Percentiles rank a stretch among this genome's conserved stretches.
Conservation (phyloP, 2,329 filamentous ascomycete species). For the Bipolaris gigantea region DNA sequence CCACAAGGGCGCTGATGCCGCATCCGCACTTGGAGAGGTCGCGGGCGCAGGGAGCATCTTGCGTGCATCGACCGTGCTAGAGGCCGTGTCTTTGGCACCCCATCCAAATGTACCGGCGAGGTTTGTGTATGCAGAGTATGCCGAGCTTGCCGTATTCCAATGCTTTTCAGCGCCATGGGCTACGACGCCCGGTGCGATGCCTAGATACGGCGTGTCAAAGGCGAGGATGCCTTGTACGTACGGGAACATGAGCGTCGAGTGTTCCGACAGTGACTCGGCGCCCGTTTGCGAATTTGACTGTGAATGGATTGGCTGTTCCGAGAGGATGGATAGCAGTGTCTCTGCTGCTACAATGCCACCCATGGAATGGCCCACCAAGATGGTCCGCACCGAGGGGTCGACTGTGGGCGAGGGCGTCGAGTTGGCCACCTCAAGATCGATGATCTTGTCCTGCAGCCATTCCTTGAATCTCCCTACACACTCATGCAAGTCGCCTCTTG, state of each 20-base stretch:
- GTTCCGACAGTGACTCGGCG: slow-evolving; percentile 38
- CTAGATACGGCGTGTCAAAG: slow-evolving; percentile 91
- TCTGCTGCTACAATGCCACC: slow-evolving; percentile 91
- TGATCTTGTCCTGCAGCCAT: slow-evolving; percentile 88
- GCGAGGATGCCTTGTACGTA: slow-evolving; percentile 88
- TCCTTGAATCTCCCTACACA: slow-evolving; percentile 74
- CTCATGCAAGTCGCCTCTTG: slow-evolving; percentile 72
- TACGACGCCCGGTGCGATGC: slow-evolving; percentile 79
- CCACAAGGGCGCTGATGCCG: slow-evolving; percentile 59
- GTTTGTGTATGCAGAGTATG: slow-evolving; percentile 68
- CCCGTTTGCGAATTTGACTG: slow-evolving; percentile 39
- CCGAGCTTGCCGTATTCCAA: slow-evolving; percentile 72
- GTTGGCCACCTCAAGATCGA: slow-evolving; percentile 87
- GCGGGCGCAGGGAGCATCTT: slow-evolving; percentile 44
- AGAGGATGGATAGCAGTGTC: slow-evolving; percentile 73
- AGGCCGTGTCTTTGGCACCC: slow-evolving; percentile 41
- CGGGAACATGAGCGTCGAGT: slow-evolving; percentile 81
- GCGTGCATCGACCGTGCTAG: slow-evolving; percentile 36
- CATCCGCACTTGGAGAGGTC: slow-evolving; percentile 47
- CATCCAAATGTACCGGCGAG: slow-evolving; percentile 67
- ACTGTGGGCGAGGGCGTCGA: slow-evolving; percentile 80
- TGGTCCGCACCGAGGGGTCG: slow-evolving; percentile 78
- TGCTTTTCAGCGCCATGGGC: slow-evolving; percentile 85
- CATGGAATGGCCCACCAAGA: slow-evolving; percentile 86
- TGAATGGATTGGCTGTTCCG: slow-evolving; percentile 51